Percentiles rank a stretch among this genome's conserved stretches.
Evolutionary conservation across 106 monocot species (phyloP).

Genomic region (Acorus calamus): DNA sequence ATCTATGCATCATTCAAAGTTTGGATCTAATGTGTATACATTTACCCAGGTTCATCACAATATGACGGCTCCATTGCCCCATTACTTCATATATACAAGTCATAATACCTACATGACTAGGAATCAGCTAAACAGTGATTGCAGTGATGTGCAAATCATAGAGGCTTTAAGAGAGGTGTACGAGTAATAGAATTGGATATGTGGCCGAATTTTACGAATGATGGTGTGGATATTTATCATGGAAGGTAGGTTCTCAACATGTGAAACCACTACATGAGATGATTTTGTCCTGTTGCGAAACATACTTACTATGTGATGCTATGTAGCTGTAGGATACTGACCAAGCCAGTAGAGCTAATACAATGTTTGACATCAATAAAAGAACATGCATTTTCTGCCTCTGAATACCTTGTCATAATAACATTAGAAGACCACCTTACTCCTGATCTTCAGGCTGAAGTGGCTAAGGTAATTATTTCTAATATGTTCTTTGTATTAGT

Average conservation of each 20-base stretch:
- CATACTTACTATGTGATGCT: background rate
- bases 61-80: constrained; percentile 31
- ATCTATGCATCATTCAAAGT: too few relatives aligned
- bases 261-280: background rate
- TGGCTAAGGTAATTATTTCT: constrained; percentile 15
- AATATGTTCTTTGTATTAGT: too few relatives aligned
- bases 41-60: constrained; percentile 28
- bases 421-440: constrained; percentile 31
- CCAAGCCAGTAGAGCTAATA: constrained; percentile 22
- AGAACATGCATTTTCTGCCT: constrained; percentile 21
- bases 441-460: constrained; percentile 29
- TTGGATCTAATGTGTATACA: background rate
- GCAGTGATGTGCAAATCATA: constrained; percentile 35
- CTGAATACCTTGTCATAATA: constrained; percentile 22
- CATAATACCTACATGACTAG: constrained; percentile 41
- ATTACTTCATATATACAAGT: constrained; percentile 37
- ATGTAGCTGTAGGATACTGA: constrained; percentile 21
- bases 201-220: constrained; percentile 36
- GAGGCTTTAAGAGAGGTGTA: constrained; percentile 36
- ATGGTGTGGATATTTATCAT: constrained; percentile 30
- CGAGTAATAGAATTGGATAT: constrained; percentile 38
- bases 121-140: constrained; percentile 39
- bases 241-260: constrained; percentile 16
- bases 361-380: constrained; percentile 26
- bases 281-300: constrained; percentile 31